phyloP scores from a whole-genome alignment of 2,329 filamentous ascomycete genomes.

The Aspergillus hiratsukae region DNA sequence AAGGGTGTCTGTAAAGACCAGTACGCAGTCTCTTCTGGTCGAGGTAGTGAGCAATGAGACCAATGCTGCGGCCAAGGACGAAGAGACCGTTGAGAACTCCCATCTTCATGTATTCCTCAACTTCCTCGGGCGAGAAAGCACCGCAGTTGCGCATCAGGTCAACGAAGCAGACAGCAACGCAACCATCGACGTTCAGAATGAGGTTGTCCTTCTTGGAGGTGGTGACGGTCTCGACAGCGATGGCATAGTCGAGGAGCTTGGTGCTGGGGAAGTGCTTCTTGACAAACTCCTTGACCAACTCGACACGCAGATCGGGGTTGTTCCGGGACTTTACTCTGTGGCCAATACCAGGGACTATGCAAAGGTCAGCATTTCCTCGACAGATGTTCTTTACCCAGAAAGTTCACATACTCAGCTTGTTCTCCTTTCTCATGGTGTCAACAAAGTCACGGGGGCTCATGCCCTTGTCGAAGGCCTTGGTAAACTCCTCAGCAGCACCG shows the following conservation, averaged over 20 bases:
- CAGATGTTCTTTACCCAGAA: background rate
- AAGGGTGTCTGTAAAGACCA: constrained; percentile 97
- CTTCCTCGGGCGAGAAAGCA: constrained; percentile 92
- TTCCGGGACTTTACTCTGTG: constrained; percentile 99
- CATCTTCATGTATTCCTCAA: constrained; percentile 98
- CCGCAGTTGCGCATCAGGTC: constrained; percentile 96
- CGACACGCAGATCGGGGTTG: constrained; percentile 99
- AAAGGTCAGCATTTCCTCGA: constrained; percentile 21
- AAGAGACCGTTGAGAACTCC: constrained; percentile 99
- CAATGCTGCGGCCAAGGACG: constrained; percentile 92
- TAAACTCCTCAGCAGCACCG: constrained; percentile 97
- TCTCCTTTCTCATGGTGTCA: constrained; percentile 98
- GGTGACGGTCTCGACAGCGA: constrained; percentile 95
- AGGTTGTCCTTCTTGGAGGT: constrained; percentile 99
- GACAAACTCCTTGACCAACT: constrained; percentile 99
- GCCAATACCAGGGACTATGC: constrained; percentile 82
- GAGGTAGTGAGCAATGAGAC: constrained; percentile 98
- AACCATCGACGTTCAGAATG: constrained; percentile 98
- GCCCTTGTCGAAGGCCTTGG: constrained; percentile 95
- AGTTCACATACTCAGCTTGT: constrained; percentile 77
- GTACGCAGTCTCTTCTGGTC: constrained; percentile 99
- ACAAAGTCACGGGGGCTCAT: constrained; percentile 98
- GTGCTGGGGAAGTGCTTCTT: constrained; percentile 94
- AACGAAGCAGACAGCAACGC: constrained; percentile 97
- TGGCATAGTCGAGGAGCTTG: constrained; percentile 98